Evolutionary conservation across 257 asterid species (phyloP), one percentile per base, ranked within the genome.

Genomic region (Nicotiana sylvestris): DNA sequence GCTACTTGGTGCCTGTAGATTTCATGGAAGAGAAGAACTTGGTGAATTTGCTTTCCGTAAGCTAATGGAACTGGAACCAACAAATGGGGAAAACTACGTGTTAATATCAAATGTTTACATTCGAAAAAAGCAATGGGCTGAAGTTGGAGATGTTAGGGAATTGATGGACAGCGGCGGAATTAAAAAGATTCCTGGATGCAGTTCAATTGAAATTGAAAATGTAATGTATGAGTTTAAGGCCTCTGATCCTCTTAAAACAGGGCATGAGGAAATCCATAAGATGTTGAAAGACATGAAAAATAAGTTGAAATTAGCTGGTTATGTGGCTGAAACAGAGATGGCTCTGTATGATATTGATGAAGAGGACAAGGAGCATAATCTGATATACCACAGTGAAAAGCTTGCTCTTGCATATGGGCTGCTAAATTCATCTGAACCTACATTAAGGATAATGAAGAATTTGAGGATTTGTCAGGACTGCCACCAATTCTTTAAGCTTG

Each of bases 401-500:
- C 86, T 87, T 46, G 89, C 89, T n/a, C 58, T 87, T 33, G 89
- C 89, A 33, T 87, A 53, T 29, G 89, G 89, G 66, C 84, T 87
- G 43, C 18, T 84, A 56, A 77, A 84, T 65, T 82, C 86, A 18
- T 66, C 66, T 29, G 84, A 85, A 15, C 55, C 65, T 13, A 61
- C 53, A 18, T 78, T 84, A 58, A 82, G 87, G 78, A 85, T 87
- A 81, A 83, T 87, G 80, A 87, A 87, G 78, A 87, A 87, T 84
- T 74, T 84, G 37, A 81, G 87, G 51, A 87, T 84, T 39, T 84
- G 87, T 30, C 87, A 87, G 84, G 89, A 87, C 56, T 87, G 89
- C 76, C 89, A 87, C 81, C 74, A 53, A 66, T 86, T 84, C 81
- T 66, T 82, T 61, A 87, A 87, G 85, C 76, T 79, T 69, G 85